These are phyloP conservation scores for Linderina pennispora DNA, from an alignment of 192 early-diverging fungal species.

Conservation along the genomic window DNA sequence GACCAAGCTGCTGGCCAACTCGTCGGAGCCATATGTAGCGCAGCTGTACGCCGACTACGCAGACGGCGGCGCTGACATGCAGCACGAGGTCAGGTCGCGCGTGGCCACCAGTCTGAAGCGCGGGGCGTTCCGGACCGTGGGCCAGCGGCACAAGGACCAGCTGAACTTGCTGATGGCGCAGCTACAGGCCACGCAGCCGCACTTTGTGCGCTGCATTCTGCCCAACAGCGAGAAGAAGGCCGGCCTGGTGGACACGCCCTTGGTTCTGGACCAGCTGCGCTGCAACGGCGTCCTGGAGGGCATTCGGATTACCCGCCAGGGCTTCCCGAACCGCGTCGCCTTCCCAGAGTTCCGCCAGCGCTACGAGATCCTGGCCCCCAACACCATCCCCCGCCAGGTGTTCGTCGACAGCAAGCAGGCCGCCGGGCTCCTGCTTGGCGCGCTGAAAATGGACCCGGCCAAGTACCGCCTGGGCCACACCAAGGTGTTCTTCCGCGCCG, in stretches of 20 bases:
- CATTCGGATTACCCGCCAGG: constrained; percentile 91
- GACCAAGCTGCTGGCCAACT: constrained; percentile 77
- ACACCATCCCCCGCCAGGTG: constrained; percentile 66
- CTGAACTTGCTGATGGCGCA: constrained; percentile 83
- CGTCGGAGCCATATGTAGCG: constrained; percentile 72
- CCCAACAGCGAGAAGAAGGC: constrained; percentile 90
- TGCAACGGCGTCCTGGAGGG: constrained; percentile 98
- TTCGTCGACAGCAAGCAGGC: constrained; percentile 90
- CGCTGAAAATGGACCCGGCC: constrained; percentile 65
- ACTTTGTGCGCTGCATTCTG: constrained; percentile 98
- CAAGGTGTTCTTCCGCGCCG: constrained; percentile 96
- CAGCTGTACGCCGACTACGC: constrained; percentile 78
- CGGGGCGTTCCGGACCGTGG: constrained; percentile 90
- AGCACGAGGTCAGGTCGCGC: constrained; percentile 2
- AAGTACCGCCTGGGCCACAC: constrained; percentile 86
- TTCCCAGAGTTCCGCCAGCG: constrained; percentile 93
- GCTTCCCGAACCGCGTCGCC: constrained; percentile 87
- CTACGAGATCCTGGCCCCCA: constrained; percentile 86
- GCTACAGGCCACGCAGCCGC: constrained; percentile 86
- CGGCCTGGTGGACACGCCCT: constrained; percentile 71
- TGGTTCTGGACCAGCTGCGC: constrained; percentile 88
- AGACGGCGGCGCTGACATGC: constrained; percentile 36
- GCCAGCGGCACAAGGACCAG: constrained; percentile 92
- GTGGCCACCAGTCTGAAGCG: constrained; percentile 57
- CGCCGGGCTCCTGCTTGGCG: constrained; percentile 70